Percentiles rank a stretch among this genome's conserved stretches.
These are phyloP conservation scores for Calonectria leucothoes DNA, from an alignment of 2,329 filamentous ascomycete species.

Conservation along the genomic window DNA sequence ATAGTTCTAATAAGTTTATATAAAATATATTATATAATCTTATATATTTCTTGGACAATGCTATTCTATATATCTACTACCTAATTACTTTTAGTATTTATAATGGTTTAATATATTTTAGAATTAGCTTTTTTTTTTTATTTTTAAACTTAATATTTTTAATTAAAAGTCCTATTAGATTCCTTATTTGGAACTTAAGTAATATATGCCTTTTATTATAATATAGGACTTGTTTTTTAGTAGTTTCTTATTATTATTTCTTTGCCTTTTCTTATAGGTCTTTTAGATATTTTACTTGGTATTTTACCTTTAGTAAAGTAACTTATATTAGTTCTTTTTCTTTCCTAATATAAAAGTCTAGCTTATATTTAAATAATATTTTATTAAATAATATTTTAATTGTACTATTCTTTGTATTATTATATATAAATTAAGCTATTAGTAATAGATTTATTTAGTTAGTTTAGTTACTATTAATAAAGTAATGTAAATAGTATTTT, in stretches of 20 bases:
- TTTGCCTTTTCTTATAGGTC: not conserved
- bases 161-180: too few relatives aligned
- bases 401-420: not conserved
- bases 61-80: not conserved
- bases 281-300: not conserved
- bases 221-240: too few relatives aligned
- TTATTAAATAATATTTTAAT: not conserved
- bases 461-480: not conserved
- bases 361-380: not conserved
- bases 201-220: too few relatives aligned
- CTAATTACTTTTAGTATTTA: not conserved
- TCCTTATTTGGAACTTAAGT: too few relatives aligned
- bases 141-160: too few relatives aligned
- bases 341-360: not conserved
- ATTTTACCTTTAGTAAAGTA: not conserved
- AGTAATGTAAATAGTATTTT: not conserved
- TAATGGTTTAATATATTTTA: too few relatives aligned
- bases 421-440: not conserved
- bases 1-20: not conserved
- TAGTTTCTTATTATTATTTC: too few relatives aligned
- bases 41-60: not conserved
- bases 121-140: too few relatives aligned
- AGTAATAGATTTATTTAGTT: not conserved
- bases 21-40: not conserved
- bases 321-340: not conserved